Evolutionary conservation across 2,329 filamentous ascomycete genomes (phyloP), one percentile per base, ranked within the genome.

Genomic region (Phialophora chinensis): DNA sequence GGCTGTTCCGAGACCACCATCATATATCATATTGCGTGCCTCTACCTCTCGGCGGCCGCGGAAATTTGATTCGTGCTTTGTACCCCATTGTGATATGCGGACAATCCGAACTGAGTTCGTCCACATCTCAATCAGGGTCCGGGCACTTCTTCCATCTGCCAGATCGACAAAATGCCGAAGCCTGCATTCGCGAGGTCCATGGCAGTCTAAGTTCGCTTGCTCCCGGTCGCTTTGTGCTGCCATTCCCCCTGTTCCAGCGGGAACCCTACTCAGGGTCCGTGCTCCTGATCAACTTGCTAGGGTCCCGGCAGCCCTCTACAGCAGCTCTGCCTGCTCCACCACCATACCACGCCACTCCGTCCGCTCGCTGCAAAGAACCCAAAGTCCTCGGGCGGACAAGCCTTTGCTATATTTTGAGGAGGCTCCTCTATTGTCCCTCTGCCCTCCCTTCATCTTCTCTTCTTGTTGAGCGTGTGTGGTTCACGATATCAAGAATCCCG

Each of bases 1-100:
- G 59, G 33, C 59, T 52, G 42, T 38, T 42, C 59, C 59, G 59
- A 61, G 59, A 42, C 47, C 49, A n/a, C 49, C 20, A 42, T 35
- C 59, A 61, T 35, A 53, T 42, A 61, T 53, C 59, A 55, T 35
- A 55, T 55, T 55, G 33, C 31, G 23, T 54, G 35, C 47, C 27
- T 60, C 25, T 23, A 33, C 55, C n/a, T 58, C 63, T 20, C 44
- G 42, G 63, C 61, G 54, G 52, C 49, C 50, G 50, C 67, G 67
- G 67, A 69, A 65, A 66, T 69, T 69, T 66, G 62, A 66, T 62
- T 69, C 59, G 61, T 62, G 42, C 61, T 54, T 67, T 67, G 67
- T 67, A 62, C 62, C 53, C 67, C 64, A 60, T 69, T 62, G 60
- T 58, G 53, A 50, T 52, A 60, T 49, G 27, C 49, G 33, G 31